Conservation (phyloP, 352 stramenopile genomes). For the Phytophthora agathidicida region DNA sequence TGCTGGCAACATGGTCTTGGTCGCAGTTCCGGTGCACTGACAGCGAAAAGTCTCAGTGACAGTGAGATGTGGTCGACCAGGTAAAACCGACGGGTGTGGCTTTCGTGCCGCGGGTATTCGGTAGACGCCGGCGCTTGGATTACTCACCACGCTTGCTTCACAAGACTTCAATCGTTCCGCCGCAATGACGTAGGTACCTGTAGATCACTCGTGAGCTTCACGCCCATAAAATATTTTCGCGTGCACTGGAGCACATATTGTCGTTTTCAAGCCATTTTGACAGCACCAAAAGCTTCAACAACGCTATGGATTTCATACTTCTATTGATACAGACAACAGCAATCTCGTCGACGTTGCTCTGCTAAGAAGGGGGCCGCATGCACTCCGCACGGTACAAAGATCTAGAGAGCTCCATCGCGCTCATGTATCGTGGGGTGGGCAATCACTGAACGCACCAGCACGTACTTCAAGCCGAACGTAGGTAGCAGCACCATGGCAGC, state of each 20-base stretch:
- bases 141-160: too few species aligned
- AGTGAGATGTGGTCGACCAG: background rate
- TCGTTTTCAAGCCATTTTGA: background rate
- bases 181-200: too few species aligned
- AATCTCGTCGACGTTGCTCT: conserved; percentile 34
- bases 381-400: conserved; percentile 12
- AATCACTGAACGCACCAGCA: conserved; percentile 26
- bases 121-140: background rate
- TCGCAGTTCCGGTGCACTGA: background rate
- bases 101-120: conserved; percentile 12
- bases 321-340: conserved; percentile 37
- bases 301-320: conserved; percentile 24
- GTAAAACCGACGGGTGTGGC: conserved; percentile 11
- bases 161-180: too few species aligned
- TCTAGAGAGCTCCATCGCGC: conserved; percentile 15
- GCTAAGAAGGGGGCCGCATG: conserved; percentile 26
- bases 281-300: conserved; percentile 4
- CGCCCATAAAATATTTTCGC: conserved; percentile 3
- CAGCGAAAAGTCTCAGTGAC: background rate
- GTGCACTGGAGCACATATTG: too few species aligned
- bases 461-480: conserved; percentile 30
- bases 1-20: background rate
- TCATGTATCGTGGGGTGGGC: conserved; percentile 9
- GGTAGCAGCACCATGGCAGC: conserved; percentile 16
- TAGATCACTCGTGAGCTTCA: conserved; percentile 11